Evolutionary conservation across 1,284 basidiomycete species (phyloP).

Genomic region (Vanrija sp.): DNA sequence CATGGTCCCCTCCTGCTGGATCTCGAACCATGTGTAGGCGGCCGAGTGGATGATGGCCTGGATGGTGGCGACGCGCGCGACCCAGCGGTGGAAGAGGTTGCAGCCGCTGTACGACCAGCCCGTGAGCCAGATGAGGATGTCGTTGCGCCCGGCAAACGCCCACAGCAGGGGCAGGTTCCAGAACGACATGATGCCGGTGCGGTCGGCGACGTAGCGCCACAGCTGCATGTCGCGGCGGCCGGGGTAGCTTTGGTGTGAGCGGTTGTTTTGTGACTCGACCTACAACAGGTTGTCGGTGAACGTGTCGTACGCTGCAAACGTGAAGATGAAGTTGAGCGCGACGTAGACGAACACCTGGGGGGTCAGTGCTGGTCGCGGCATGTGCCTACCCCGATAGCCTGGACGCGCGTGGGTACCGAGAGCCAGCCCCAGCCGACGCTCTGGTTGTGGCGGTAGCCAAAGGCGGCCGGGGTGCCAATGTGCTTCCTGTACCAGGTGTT

Average conservation of each 20-base stretch:
- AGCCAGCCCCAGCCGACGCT: slow-evolving; percentile 17
- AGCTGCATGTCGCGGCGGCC: slow-evolving; percentile 9
- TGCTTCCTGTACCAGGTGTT: slow-evolving; percentile 17
- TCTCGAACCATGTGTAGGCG: slow-evolving; percentile 14
- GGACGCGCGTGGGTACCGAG: slow-evolving; percentile 25
- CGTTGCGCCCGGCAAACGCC: slow-evolving; percentile 26
- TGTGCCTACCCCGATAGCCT: slow-evolving; percentile 21
- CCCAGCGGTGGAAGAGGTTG: slow-evolving; percentile 32
- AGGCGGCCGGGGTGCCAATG: slow-evolving; percentile 19
- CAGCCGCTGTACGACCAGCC: slow-evolving; percentile 27
- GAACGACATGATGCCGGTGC: slow-evolving; percentile 29
- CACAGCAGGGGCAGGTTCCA: slow-evolving; percentile 28
- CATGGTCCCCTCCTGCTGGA: neutral
- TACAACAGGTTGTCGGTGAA: slow-evolving; percentile 37
- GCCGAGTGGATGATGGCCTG: slow-evolving; percentile 26
- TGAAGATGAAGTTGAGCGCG: slow-evolving; percentile 29
- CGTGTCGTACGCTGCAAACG: slow-evolving; percentile 55
- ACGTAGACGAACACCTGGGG: slow-evolving; percentile 24
- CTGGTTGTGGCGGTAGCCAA: slow-evolving; percentile 21
- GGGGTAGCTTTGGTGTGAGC: slow-evolving; percentile 3
- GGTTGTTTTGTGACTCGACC: neutral
- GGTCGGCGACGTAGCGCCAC: slow-evolving; percentile 22
- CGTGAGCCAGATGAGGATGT: slow-evolving; percentile 31
- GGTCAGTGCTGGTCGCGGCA: neutral
- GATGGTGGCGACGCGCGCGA: slow-evolving; percentile 17